Percentiles rank a stretch among this genome's conserved stretches.
These are phyloP conservation scores for Aspergillus pseudoterreus DNA, from an alignment of 2,329 filamentous ascomycete genomes.

Conservation along the genomic window DNA sequence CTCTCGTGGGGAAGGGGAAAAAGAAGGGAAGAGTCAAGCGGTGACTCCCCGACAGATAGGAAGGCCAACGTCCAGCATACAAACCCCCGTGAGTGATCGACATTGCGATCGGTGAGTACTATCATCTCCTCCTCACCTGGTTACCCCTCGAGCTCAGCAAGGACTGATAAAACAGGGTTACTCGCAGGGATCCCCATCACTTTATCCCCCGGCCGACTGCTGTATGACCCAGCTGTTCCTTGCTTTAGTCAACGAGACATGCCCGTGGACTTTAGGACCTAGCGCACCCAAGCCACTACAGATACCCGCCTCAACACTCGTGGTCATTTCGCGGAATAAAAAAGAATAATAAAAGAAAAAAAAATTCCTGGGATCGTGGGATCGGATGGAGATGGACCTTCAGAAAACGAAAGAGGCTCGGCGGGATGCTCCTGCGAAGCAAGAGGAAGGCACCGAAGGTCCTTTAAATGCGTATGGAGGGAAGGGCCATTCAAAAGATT, in stretches of 20 bases:
- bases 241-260: conserved; percentile 20
- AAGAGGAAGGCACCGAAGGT: conserved; percentile 36
- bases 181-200: conserved; percentile 15
- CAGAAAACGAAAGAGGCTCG: conserved; percentile 40
- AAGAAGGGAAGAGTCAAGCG: background rate
- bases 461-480: conserved; percentile 32
- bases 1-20: background rate
- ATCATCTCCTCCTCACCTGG: conserved; percentile 15
- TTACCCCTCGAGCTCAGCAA: conserved; percentile 16
- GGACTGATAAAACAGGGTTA: conserved; percentile 18
- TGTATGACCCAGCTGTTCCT: conserved; percentile 18
- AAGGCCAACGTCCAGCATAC: background rate
- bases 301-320: conserved; percentile 4
- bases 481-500: conserved; percentile 31
- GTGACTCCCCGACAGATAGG: background rate
- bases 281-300: conserved; percentile 2
- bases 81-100: conserved; percentile 11
- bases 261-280: conserved; percentile 17
- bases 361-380: conserved; percentile 1
- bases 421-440: conserved; percentile 26
- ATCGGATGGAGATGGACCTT: conserved; percentile 34
- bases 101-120: conserved; percentile 18
- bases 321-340: background rate
- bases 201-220: conserved; percentile 14
- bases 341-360: background rate